Base-by-base conservation (phyloP, 2,329 filamentous ascomycete species). In the Diaporthe capsici region DNA sequence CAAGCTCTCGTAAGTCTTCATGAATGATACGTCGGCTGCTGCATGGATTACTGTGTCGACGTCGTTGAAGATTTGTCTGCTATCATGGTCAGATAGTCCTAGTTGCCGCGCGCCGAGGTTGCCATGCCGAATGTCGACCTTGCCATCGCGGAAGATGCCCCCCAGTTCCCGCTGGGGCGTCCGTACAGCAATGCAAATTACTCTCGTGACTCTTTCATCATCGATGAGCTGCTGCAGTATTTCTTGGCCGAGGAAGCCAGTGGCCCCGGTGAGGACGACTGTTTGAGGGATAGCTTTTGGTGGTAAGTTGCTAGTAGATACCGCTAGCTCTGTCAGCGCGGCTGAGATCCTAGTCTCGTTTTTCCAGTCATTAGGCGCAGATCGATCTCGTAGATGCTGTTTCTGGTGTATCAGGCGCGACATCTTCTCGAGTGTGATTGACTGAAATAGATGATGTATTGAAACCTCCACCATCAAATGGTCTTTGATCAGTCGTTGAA, bases 11-110 rank as follows among this genome's bases (percentile, higher is more conserved):
- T 85, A 86, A 4, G 74, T 76, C 73, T 85, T 82, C 73, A 80
- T 76, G 78, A 79, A 84, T 15, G 77, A 83, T 22, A 79, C 79
- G 61, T 84, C 81, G 20, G 85, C 86, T 6, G 85, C 86, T 55
- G 82, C 83, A 79, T 88, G 91, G 42, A 94, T 87, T 68, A 93
- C 53, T 6, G 71, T 57, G 67, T 80, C 76, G 2, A 73, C 75
- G 5, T 47, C 8, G 2, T 12, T 7, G 31, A 73, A 75, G 37
- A 81, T 57, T 1, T 63, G 49, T n/a, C n/a, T n/a, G 10, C 51
- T 42, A 8, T 74, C 39, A 42, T 28, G 47, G 20, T 75, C 63
- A 5, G 76, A 71, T 8, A 84, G 80, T 0, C 81, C 81, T 0
- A 83, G 71, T 1, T 49, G 55, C 0, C 80, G 80, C 3, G 55